Evolutionary conservation across 2,329 filamentous ascomycete species (phyloP), one percentile per base, ranked within the genome.

Genomic region (Alternaria panax): DNA sequence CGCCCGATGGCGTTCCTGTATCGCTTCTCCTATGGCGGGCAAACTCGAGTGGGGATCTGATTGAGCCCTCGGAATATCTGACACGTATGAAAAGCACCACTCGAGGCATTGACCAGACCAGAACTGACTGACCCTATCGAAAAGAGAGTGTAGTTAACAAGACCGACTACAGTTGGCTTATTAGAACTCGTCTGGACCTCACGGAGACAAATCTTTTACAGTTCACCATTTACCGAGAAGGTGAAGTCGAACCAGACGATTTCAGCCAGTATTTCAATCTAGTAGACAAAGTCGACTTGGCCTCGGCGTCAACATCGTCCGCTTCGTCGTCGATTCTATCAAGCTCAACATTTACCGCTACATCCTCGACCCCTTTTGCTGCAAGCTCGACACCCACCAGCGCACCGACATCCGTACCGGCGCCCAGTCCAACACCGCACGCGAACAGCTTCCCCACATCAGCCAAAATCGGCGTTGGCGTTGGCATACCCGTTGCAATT

Each of bases 401-500:
- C 14, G 16, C 20, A 24, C 30, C 45, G 14, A 34, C 45, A 16
- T 11, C 30, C 34, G 7, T n/a, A 52, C 50, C 40, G 4, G 25
- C 22, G 30, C 2, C 50, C 8, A 40, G 40, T 27, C 8, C 14
- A 24, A 28, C 28, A 22, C 18, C 50, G 38, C 50, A 16, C 8
- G 38, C 25, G 40, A 30, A 24, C 14, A 30, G 34, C 50, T 54
- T 54, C 2, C 51, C 51, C 16, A 54, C 20, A n/a, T 42, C 51
- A 30, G 40, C 40, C 28, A 54, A 54, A 36, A 54, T 54, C 9
- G 40, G 51, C 1, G 40, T 54, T 25, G 51, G 51, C 18, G 40
- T 54, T 14, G 51, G 28, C 1, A 54, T 54, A 30, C 51, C 51
- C 20, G 27, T 54, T 8, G 51, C 51, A 24, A 40, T 54, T 27